Base-by-base conservation (phyloP, 2,329 filamentous ascomycete genomes). In the Ophiognomonia clavigignenti-juglandacearum region DNA sequence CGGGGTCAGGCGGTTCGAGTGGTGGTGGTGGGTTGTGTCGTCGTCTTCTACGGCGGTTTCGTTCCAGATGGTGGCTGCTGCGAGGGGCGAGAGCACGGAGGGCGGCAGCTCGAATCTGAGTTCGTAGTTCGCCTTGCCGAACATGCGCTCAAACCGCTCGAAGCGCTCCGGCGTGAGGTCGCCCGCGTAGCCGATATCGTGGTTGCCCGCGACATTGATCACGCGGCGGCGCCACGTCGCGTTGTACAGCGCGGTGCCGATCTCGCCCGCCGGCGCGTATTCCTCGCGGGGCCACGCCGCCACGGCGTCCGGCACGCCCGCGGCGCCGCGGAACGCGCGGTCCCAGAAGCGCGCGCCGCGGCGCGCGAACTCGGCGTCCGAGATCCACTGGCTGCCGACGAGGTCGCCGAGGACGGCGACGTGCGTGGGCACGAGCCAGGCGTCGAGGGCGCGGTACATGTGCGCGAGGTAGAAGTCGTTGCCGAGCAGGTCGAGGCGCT, bases 391-490 rank as follows among this genome's bases (percentile, higher is more conserved):
- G 59, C 90, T 96, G 9, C 93, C 93, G 9, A 98, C 71, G 49
- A 98, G 71, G 63, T 98, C 93, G 3, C 93, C 93, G 4, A 98
- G 73, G 0, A 97, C 90, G 0, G 86, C 83, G 18, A 93, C 81
- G 63, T 98, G 93, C 0, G 88, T 95, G 8, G 93, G 93, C 14
- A 73, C 70, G 0, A 86, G 80, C 85, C 87, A 95, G 88, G 90
- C 95, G 55, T 80, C 77, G 41, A 96, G 67, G 0, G 83, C 86
- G 14, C 88, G 80, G 66, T 95, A 96, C 49, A 96, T 90, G 64
- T 98, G 93, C 18, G 87, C 88, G 26, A 98, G 78, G 65, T 97
- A 98, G 60, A 83, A 88, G 67, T 98, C 93, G 66, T 98, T 98
- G 4, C 93, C 93, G 59, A 90, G 80, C 2, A 96, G 78, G 65